phyloP scores from a whole-genome alignment of 352 stramenopile species.

The Phytophthora colocasiae region DNA sequence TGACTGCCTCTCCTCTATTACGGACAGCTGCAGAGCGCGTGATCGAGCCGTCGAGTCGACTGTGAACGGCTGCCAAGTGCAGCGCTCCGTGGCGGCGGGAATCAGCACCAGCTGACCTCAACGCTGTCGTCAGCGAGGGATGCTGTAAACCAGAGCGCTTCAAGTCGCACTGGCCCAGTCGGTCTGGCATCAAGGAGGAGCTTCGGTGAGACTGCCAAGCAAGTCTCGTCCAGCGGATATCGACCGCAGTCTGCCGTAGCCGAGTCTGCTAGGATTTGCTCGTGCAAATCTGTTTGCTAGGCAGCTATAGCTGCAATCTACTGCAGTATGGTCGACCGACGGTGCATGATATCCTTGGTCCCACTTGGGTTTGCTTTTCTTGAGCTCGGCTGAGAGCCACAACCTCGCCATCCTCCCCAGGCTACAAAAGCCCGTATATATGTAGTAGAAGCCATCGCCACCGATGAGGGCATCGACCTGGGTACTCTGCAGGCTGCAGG shows the following conservation, averaged over 20 bases:
- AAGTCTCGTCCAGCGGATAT: background rate
- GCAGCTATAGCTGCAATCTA: slow-evolving; percentile 2
- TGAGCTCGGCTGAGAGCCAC: background rate
- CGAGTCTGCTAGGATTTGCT: slow-evolving; percentile 24
- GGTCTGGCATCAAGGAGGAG: background rate
- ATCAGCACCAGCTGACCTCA: slow-evolving; percentile 23
- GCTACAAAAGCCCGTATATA: background rate
- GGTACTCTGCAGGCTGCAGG: background rate
- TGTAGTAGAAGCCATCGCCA: background rate
- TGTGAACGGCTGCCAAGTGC: too few species aligned
- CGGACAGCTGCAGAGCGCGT: background rate
- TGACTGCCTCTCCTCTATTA: background rate
- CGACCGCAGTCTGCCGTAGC: background rate
- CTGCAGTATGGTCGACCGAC: background rate
- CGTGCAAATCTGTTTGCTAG: slow-evolving; percentile 22
- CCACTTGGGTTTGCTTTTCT: slow-evolving; percentile 18
- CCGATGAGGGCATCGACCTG: background rate
- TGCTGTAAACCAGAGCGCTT: slow-evolving; percentile 8
- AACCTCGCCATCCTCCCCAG: slow-evolving; percentile 1
- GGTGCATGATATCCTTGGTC: slow-evolving; percentile 18
- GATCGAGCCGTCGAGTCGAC: too few species aligned
- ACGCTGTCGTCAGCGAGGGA: slow-evolving; percentile 24
- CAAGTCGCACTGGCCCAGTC: slow-evolving; percentile 2
- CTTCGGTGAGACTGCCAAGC: background rate
- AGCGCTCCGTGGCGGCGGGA: slow-evolving; percentile 16